phyloP scores from a whole-genome alignment of 2,329 filamentous ascomycete genomes.

The Graphilbum sp. region DNA sequence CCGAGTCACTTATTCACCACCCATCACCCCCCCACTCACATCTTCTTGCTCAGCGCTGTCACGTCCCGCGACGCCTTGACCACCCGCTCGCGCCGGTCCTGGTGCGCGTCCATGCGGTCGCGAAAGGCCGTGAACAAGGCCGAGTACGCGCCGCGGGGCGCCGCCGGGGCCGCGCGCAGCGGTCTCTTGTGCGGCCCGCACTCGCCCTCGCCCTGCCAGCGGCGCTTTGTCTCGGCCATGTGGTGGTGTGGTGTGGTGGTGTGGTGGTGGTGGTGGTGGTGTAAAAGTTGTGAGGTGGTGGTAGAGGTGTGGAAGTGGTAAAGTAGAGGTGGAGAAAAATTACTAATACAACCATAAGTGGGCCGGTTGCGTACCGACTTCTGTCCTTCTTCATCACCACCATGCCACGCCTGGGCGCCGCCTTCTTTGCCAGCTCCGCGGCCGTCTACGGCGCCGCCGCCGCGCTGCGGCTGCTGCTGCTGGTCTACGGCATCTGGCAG shows the following conservation, averaged over 20 bases:
- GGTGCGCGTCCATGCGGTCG: slow-evolving; percentile 79
- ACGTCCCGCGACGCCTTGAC: slow-evolving; percentile 88
- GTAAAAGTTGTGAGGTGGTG: neutral
- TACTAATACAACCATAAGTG: too few species aligned
- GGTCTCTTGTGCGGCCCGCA: slow-evolving; percentile 15
- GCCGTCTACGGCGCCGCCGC: slow-evolving; percentile 41
- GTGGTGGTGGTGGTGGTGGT: neutral
- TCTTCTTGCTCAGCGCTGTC: slow-evolving; percentile 90
- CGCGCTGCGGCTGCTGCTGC: slow-evolving; percentile 52
- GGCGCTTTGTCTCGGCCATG: slow-evolving; percentile 30
- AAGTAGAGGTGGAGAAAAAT: too few species aligned
- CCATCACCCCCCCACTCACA: slow-evolving; percentile 31
- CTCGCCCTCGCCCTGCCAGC: slow-evolving; percentile 30
- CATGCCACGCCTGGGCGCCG: slow-evolving; percentile 8
- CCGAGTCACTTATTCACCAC: too few species aligned
- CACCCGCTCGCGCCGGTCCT: slow-evolving; percentile 78
- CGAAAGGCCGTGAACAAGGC: slow-evolving; percentile 78
- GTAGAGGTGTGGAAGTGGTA: too few species aligned
- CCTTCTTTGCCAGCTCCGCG: slow-evolving; percentile 21
- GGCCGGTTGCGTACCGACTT: too few species aligned
- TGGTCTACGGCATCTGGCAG: slow-evolving; percentile 84
- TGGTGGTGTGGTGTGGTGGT: slow-evolving; percentile 5
- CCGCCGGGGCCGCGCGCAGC: neutral
- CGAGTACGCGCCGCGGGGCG: slow-evolving; percentile 32
- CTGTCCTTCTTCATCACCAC: too few species aligned